Percentiles rank a stretch among this genome's conserved stretches.
phyloP scores from a whole-genome alignment of 1,284 basidiomycete genomes.

The Rhizopogon parksii region DNA sequence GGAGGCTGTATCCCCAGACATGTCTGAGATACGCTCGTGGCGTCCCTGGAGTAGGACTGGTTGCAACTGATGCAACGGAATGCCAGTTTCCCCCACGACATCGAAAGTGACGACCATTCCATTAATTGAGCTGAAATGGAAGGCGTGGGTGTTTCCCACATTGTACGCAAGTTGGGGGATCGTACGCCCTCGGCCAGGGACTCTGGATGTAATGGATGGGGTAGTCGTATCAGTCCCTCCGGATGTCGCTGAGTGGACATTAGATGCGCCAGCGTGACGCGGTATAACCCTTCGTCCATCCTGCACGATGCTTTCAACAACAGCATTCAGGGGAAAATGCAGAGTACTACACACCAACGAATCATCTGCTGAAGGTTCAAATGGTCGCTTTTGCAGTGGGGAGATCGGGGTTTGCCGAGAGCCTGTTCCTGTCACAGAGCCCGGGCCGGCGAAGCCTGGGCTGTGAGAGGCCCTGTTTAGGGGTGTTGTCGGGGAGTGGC shows the following conservation, averaged over 20 bases:
- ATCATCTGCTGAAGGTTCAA: constrained; percentile 11
- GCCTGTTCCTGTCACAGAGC: neutral
- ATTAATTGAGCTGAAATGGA: neutral
- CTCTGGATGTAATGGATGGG: neutral
- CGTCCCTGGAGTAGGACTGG: constrained; percentile 13
- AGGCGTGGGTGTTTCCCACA: constrained; percentile 12
- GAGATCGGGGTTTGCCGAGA: constrained; percentile 13
- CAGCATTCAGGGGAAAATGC: neutral
- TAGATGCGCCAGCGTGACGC: constrained; percentile 10
- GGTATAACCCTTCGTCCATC: constrained; percentile 14
- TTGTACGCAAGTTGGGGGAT: constrained; percentile 21
- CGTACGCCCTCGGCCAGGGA: constrained; percentile 14
- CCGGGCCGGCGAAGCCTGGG: neutral
- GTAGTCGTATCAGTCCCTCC: constrained; percentile 3
- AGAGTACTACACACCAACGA: constrained; percentile 15
- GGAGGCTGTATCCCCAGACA: constrained; percentile 25
- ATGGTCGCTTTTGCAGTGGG: constrained; percentile 17
- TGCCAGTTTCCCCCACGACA: constrained; percentile 16
- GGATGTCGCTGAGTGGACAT: constrained; percentile 10
- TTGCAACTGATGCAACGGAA: constrained; percentile 18
- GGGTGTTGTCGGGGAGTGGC: neutral
- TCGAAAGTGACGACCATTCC: constrained; percentile 15
- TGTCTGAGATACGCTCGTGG: constrained; percentile 13
- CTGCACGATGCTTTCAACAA: constrained; percentile 18
- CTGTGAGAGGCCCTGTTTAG: neutral